These are phyloP conservation scores for Kodamaea neixiangensis DNA, from an alignment of 805 yeast species.

Conservation along the genomic window DNA sequence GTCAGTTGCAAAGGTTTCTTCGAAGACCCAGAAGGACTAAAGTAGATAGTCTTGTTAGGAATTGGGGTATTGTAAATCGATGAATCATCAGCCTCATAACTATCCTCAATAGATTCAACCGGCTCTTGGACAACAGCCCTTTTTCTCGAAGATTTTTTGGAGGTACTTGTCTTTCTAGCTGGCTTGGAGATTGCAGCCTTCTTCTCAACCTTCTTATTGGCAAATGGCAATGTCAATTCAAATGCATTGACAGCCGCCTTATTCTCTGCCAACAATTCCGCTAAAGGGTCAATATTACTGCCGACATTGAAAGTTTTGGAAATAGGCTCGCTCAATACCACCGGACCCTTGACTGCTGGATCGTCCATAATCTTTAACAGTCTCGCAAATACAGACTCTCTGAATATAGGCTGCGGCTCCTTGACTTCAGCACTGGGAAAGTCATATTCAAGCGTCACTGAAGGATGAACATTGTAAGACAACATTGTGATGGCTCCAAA, in stretches of 20 bases:
- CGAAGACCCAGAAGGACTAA: slow-evolving; percentile 27
- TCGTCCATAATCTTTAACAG: slow-evolving; percentile 20
- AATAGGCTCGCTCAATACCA: slow-evolving; percentile 15
- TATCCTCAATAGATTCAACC: slow-evolving; percentile 3
- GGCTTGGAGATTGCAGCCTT: not conserved
- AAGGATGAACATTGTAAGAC: slow-evolving; percentile 15
- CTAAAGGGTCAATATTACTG: slow-evolving; percentile 22
- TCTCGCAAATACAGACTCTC: slow-evolving; percentile 20
- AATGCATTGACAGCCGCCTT: slow-evolving; percentile 15
- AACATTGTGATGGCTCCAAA: slow-evolving; percentile 1
- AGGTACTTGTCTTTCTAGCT: not conserved
- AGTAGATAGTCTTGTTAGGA: slow-evolving; percentile 28
- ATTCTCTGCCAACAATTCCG: slow-evolving; percentile 22
- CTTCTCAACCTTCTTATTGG: slow-evolving; percentile 4
- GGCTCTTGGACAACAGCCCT: slow-evolving; percentile 3
- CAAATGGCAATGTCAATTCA: slow-evolving; percentile 20
- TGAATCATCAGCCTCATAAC: slow-evolving; percentile 12
- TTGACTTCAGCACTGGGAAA: slow-evolving; percentile 9
- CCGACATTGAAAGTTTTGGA: slow-evolving; percentile 13
- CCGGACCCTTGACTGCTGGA: slow-evolving; percentile 13
- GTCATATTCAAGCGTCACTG: slow-evolving; percentile 16
- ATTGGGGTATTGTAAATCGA: slow-evolving; percentile 26
- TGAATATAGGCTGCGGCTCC: slow-evolving; percentile 1
- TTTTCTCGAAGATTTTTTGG: slow-evolving; percentile 5
- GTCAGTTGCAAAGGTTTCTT: slow-evolving; percentile 26